These are phyloP conservation scores for Hypsizygus marmoreus DNA, from an alignment of 768 basidiomycete genomes.

Conservation along the genomic window DNA sequence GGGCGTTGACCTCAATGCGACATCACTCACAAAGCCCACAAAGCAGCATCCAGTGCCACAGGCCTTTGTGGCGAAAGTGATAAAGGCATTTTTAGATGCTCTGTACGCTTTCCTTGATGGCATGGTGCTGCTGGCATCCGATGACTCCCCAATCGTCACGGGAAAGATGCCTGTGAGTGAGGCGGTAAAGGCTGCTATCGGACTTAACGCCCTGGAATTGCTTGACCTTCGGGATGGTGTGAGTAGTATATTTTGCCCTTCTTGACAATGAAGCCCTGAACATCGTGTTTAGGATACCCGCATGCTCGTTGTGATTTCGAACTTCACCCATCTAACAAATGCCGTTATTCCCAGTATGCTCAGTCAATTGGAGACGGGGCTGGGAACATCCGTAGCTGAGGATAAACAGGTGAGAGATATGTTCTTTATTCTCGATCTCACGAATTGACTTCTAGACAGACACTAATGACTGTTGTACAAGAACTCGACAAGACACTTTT, in stretches of 20 bases:
- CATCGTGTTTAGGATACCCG: slow-evolving; percentile 69
- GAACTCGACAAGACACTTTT: slow-evolving; percentile 90
- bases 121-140: slow-evolving; percentile 74
- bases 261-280: background rate
- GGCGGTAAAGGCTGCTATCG: slow-evolving; percentile 27
- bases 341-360: slow-evolving; percentile 78
- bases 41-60: slow-evolving; percentile 65
- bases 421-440: slow-evolving; percentile 8
- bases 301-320: slow-evolving; percentile 85
- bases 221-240: slow-evolving; percentile 68
- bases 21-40: slow-evolving; percentile 48
- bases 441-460: slow-evolving; percentile 37
- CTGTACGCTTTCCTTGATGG: slow-evolving; percentile 88
- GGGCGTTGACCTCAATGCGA: slow-evolving; percentile 60
- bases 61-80: slow-evolving; percentile 73
- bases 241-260: slow-evolving; percentile 26
- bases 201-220: slow-evolving; percentile 54
- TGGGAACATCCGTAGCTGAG: slow-evolving; percentile 68
- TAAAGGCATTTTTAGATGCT: slow-evolving; percentile 82
- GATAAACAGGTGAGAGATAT: slow-evolving; percentile 64
- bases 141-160: slow-evolving; percentile 56
- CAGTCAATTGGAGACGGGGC: slow-evolving; percentile 73
- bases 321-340: slow-evolving; percentile 76
- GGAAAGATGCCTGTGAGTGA: slow-evolving; percentile 37
- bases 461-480: slow-evolving; percentile 73